A percentile compares a stretch with the other conserved stretches of the same genome.
phyloP scores from a whole-genome alignment of 2,329 filamentous ascomycete genomes.

The Penicillium psychrosexuale region DNA sequence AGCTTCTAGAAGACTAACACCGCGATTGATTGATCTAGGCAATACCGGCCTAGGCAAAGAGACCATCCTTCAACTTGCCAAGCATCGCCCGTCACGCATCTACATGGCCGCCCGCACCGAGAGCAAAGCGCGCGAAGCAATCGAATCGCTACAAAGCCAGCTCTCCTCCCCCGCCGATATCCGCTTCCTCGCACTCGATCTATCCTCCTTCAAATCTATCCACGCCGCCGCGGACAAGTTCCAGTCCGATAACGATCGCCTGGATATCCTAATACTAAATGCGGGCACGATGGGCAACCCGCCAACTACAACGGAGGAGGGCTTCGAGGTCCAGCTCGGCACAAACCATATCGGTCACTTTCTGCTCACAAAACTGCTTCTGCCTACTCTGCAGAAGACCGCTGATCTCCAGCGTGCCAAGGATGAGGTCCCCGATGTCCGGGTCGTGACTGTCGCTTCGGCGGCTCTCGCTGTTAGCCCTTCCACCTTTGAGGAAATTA shows the following conservation, averaged over 20 bases:
- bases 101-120: conserved; percentile 54
- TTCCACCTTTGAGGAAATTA: conserved; percentile 34
- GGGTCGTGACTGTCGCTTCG: conserved; percentile 40
- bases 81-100: conserved; percentile 52
- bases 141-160: conserved; percentile 41
- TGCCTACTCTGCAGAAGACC: conserved; percentile 42
- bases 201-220: conserved; percentile 51
- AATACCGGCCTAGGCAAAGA: conserved; percentile 49
- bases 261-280: conserved; percentile 48
- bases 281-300: conserved; percentile 48
- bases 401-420: conserved; percentile 23
- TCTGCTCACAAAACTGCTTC: conserved; percentile 44
- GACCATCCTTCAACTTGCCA: conserved; percentile 48
- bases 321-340: conserved; percentile 47
- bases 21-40: conserved; percentile 27
- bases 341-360: conserved; percentile 50
- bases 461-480: conserved; percentile 37
- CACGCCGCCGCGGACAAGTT: conserved; percentile 46
- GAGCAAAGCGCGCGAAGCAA: conserved; percentile 43
- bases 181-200: conserved; percentile 48
- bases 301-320: conserved; percentile 37
- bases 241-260: conserved; percentile 37
- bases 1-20: neutral
- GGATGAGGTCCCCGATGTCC: conserved; percentile 30
- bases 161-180: conserved; percentile 39